A percentile compares a stretch with the other conserved stretches of the same genome.
These are phyloP conservation scores for Pseudogymnoascus sp. DNA, from an alignment of 2,329 filamentous ascomycete genomes.

Conservation along the genomic window DNA sequence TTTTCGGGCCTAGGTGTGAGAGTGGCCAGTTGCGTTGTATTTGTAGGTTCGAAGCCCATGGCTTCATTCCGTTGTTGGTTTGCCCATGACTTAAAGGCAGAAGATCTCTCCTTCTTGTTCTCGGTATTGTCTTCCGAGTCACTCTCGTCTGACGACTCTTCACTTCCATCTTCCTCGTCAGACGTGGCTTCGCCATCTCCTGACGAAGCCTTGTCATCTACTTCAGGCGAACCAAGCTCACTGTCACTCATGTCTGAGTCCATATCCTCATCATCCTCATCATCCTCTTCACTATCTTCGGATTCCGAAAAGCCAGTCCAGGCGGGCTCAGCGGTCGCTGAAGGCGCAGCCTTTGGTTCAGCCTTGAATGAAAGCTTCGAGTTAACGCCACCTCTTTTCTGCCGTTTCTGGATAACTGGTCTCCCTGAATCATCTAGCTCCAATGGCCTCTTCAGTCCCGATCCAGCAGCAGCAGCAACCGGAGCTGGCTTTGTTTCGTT, in stretches of 20 bases:
- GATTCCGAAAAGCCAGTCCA: constrained; percentile 51
- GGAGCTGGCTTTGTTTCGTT: background rate
- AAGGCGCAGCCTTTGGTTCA: constrained; percentile 30
- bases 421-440: constrained; percentile 66
- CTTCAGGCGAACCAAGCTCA: constrained; percentile 15
- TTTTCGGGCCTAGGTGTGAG: constrained; percentile 46
- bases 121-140: constrained; percentile 29
- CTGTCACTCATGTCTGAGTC: constrained; percentile 17
- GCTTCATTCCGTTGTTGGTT: constrained; percentile 77
- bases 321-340: constrained; percentile 39
- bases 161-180: constrained; percentile 19
- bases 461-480: background rate
- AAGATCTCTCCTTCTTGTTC: constrained; percentile 36
- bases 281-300: constrained; percentile 15
- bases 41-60: constrained; percentile 53
- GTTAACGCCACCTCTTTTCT: constrained; percentile 58
- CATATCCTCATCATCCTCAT: constrained; percentile 14
- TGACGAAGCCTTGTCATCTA: constrained; percentile 12
- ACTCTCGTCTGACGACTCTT: constrained; percentile 22
- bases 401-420: constrained; percentile 75
- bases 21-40: constrained; percentile 29
- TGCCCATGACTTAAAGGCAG: constrained; percentile 92
- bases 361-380: constrained; percentile 40
- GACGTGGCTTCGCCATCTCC: constrained; percentile 19
- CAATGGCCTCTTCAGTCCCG: constrained; percentile 76